These are phyloP conservation scores for Vitis hybrid DNA, from an alignment of 177 flowering plant genomes.

Conservation along the genomic window DNA sequence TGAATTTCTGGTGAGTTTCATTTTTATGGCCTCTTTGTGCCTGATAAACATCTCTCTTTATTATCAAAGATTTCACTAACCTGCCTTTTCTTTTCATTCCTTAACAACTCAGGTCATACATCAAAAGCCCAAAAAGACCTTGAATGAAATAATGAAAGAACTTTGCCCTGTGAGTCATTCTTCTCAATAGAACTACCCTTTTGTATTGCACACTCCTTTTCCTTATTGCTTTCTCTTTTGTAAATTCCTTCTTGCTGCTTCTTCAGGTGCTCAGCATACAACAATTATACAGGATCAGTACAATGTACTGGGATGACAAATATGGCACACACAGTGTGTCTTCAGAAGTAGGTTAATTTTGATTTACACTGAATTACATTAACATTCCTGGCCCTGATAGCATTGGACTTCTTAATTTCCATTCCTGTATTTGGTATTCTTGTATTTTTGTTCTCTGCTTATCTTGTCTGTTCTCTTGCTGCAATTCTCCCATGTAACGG, in stretches of 20 bases:
- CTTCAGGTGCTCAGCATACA: slow-evolving; percentile 84
- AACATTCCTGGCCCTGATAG: neutral
- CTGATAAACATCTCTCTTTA: neutral
- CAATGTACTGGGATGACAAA: slow-evolving; percentile 80
- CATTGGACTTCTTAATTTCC: neutral
- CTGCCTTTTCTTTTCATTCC: slow-evolving; percentile 4
- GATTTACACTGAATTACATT: neutral
- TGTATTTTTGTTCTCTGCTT: neutral
- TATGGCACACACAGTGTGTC: slow-evolving; percentile 74
- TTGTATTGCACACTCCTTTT: neutral
- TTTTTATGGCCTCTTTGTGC: neutral
- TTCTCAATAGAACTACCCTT: neutral
- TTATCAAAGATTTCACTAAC: neutral
- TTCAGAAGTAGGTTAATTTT: slow-evolving; percentile 48
- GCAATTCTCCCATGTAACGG: too few relatives aligned
- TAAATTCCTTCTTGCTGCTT: neutral
- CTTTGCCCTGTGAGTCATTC: slow-evolving; percentile 64
- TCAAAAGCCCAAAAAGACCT: slow-evolving; percentile 78
- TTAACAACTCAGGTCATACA: slow-evolving; percentile 61
- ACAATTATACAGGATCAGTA: slow-evolving; percentile 82
- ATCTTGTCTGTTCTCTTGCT: neutral
- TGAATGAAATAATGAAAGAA: slow-evolving; percentile 74
- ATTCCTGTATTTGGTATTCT: neutral
- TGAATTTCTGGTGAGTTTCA: slow-evolving; percentile 66
- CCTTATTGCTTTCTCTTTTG: neutral